phyloP scores from a whole-genome alignment of 2,329 filamentous ascomycete species.

The Nannizziopsis barbatae region DNA sequence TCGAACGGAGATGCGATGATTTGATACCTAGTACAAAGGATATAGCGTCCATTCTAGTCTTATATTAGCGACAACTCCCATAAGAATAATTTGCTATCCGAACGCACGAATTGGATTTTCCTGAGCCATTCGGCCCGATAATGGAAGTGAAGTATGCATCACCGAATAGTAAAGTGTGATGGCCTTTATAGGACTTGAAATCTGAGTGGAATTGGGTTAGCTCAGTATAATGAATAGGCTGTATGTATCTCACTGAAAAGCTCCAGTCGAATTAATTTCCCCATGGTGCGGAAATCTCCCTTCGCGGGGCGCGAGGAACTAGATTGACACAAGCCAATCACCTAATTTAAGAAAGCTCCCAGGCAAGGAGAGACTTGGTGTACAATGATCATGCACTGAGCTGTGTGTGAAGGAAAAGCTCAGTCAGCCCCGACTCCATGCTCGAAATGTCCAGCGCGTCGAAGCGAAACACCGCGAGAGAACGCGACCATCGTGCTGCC shows the following conservation, averaged over 20 bases:
- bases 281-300: conserved; percentile 50
- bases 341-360: no score
- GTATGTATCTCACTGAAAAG: conserved; percentile 60
- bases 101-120: conserved; percentile 90
- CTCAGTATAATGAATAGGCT: conserved; percentile 12
- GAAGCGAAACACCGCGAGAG: not conserved
- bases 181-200: conserved; percentile 99
- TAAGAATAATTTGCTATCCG: not conserved
- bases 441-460: not conserved
- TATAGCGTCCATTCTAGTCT: conserved; percentile 84
- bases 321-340: no score
- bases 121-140: conserved; percentile 98
- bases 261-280: conserved; percentile 89
- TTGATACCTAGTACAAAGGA: conserved; percentile 98
- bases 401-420: not conserved
- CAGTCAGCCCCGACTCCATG: not conserved
- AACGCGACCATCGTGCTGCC: not conserved
- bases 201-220: conserved; percentile 43
- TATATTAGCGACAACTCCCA: conserved; percentile 5
- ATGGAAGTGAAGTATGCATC: conserved; percentile 99
- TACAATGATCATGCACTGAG: not conserved
- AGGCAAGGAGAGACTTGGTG: no score
- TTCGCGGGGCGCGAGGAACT: no score
- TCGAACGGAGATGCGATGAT: conserved; percentile 91
- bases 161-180: conserved; percentile 86